phyloP scores from a whole-genome alignment of 1,284 basidiomycete species.

The Ceratobasidium theobromae region DNA sequence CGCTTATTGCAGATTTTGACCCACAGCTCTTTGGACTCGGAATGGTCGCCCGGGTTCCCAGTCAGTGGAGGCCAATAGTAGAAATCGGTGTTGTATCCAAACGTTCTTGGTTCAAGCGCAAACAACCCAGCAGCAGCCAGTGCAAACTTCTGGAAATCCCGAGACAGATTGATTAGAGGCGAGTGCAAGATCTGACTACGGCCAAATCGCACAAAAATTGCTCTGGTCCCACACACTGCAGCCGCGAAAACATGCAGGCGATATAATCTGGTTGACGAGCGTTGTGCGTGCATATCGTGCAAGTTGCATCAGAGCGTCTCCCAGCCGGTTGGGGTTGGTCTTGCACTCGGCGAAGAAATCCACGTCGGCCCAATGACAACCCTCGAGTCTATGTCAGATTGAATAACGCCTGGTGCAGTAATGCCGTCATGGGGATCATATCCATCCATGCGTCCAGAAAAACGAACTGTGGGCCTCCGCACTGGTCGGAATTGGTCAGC shows the following conservation, averaged over 20 bases:
- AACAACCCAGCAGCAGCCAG: background rate
- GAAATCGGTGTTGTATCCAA: background rate
- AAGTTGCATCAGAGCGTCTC: conserved; percentile 1
- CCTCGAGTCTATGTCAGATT: background rate
- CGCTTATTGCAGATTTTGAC: background rate
- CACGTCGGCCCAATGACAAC: conserved; percentile 8
- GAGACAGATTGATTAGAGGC: background rate
- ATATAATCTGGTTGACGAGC: conserved; percentile 1
- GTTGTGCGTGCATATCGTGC: conserved; percentile 19
- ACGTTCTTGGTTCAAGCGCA: background rate
- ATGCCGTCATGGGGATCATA: conserved; percentile 1
- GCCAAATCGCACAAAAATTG: background rate
- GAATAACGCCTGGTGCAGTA: conserved; percentile 4
- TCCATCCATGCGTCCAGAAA: background rate
- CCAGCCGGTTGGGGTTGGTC: background rate
- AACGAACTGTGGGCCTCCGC: background rate
- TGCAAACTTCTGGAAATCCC: background rate
- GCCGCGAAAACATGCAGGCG: background rate
- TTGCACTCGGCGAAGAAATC: conserved; percentile 10
- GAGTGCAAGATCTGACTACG: conserved; percentile 7
- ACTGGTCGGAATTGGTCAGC: background rate
- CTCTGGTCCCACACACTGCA: background rate
- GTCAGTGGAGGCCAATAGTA: conserved; percentile 3
- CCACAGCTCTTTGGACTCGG: background rate
- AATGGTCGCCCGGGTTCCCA: background rate